Evolutionary conservation across 306 rosid species (phyloP).

Genomic region (Acacia crassicarpa): DNA sequence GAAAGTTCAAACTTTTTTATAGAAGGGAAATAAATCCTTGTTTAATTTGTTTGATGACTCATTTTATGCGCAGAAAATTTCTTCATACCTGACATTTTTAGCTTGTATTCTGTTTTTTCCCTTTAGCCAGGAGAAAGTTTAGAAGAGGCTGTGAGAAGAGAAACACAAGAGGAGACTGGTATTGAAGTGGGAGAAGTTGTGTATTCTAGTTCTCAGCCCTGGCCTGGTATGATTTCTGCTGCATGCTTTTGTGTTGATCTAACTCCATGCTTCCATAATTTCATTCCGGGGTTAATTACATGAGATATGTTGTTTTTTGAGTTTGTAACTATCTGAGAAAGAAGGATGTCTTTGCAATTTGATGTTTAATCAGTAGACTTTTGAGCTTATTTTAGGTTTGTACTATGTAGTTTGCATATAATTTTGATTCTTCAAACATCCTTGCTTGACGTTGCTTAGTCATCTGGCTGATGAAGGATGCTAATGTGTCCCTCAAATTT

Average conservation of each 20-base stretch:
- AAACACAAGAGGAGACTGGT: constrained; percentile 94
- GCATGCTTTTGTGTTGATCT: not conserved
- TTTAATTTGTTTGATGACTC: constrained; percentile 20
- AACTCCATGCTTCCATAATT: constrained; percentile 1
- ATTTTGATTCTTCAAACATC: not conserved
- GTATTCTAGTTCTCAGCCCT: constrained; percentile 95
- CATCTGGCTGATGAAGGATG: not conserved
- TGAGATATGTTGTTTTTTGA: not conserved
- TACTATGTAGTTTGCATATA: not conserved
- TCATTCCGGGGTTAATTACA: not conserved
- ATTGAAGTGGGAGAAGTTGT: constrained; percentile 89
- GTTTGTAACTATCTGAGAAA: constrained; percentile 3
- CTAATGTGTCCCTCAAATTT: not conserved
- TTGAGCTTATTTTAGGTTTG: not conserved
- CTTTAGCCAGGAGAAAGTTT: constrained; percentile 92
- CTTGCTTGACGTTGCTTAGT: not conserved
- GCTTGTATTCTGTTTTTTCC: constrained; percentile 9
- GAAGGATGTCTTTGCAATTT: not conserved
- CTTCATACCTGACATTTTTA: not conserved
- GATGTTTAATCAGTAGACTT: constrained; percentile 4
- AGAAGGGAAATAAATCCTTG: not conserved
- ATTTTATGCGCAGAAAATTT: not conserved
- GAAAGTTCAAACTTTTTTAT: constrained; percentile 3
- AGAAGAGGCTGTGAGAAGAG: constrained; percentile 97
- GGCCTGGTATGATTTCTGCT: constrained; percentile 73